phyloP scores from a whole-genome alignment of 352 stramenopile species.

The Pilasporangium apinafurcum region DNA sequence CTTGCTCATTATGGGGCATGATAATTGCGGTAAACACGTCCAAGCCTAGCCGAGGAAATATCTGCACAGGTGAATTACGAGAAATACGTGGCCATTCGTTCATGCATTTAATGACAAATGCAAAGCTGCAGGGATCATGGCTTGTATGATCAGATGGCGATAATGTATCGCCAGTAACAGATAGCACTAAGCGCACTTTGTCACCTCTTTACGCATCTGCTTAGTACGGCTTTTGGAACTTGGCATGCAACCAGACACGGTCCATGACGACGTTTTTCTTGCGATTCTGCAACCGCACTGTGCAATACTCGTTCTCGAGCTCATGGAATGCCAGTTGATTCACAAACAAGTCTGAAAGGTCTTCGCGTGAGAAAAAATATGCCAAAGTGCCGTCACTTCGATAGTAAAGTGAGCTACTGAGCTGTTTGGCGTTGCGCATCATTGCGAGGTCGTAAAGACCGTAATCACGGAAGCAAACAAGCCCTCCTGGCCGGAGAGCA shows the following conservation, averaged over 20 bases:
- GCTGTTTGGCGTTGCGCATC: constrained; percentile 67
- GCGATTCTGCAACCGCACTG: constrained; percentile 64
- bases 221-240: constrained; percentile 40
- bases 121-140: too few relatives aligned
- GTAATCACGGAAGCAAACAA: constrained; percentile 86
- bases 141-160: too few relatives aligned
- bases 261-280: constrained; percentile 70
- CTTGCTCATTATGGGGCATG: too few relatives aligned
- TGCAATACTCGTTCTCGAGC: constrained; percentile 74
- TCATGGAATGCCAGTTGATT: constrained; percentile 29
- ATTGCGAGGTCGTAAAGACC: constrained; percentile 85
- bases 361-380: constrained; percentile 71
- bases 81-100: too few relatives aligned
- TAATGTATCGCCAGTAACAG: too few relatives aligned
- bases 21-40: too few relatives aligned
- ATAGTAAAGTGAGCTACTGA: constrained; percentile 54
- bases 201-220: too few relatives aligned
- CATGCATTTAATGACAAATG: too few relatives aligned
- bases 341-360: constrained; percentile 35
- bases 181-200: too few relatives aligned
- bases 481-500: constrained; percentile 46
- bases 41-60: too few relatives aligned
- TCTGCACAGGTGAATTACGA: too few relatives aligned
- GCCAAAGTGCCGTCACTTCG: constrained; percentile 73
- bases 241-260: constrained; percentile 76